A percentile compares a stretch with the other conserved stretches of the same genome.
Evolutionary conservation across 2,329 filamentous ascomycete genomes (phyloP).

Genomic region (Trichoderma lentiforme): DNA sequence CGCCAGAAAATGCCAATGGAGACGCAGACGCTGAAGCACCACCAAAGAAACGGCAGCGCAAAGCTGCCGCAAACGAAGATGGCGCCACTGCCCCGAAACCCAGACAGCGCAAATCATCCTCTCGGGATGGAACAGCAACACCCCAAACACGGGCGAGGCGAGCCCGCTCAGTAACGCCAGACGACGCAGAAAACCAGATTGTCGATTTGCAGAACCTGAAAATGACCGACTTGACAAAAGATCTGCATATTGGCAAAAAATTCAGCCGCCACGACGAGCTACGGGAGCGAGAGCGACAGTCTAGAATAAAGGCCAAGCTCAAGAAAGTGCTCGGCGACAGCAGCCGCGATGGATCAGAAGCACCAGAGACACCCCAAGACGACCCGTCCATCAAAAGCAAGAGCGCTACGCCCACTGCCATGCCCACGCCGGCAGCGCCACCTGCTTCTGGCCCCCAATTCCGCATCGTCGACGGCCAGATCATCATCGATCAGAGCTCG

Average conservation of each 20-base stretch:
- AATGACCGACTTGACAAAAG: conserved; percentile 70
- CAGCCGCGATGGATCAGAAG: conserved; percentile 22
- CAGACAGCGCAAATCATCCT: conserved; percentile 29
- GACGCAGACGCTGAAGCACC: conserved; percentile 23
- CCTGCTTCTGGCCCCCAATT: conserved; percentile 49
- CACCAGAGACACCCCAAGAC: conserved; percentile 18
- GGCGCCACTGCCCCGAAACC: conserved; percentile 22
- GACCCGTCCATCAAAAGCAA: conserved; percentile 15
- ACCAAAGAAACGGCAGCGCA: conserved; percentile 34
- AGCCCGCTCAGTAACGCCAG: conserved; percentile 54
- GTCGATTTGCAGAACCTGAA: conserved; percentile 66
- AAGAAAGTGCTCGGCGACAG: conserved; percentile 27
- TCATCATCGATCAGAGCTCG: conserved; percentile 67
- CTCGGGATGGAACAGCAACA: conserved; percentile 22
- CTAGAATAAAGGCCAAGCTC: conserved; percentile 32
- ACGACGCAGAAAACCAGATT: conserved; percentile 58
- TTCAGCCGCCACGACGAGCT: conserved; percentile 73
- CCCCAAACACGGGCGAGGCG: conserved; percentile 30
- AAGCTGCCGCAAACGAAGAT: conserved; percentile 26
- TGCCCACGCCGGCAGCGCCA: conserved; percentile 22
- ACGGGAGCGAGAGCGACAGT: conserved; percentile 59
- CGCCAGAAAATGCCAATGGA: conserved; percentile 21
- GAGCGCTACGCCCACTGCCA: conserved; percentile 17
- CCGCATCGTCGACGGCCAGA: conserved; percentile 67
- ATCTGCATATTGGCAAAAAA: conserved; percentile 68